phyloP scores from a whole-genome alignment of 139 green algal species.

The Auxenochlorella pyrenoidosa region DNA sequence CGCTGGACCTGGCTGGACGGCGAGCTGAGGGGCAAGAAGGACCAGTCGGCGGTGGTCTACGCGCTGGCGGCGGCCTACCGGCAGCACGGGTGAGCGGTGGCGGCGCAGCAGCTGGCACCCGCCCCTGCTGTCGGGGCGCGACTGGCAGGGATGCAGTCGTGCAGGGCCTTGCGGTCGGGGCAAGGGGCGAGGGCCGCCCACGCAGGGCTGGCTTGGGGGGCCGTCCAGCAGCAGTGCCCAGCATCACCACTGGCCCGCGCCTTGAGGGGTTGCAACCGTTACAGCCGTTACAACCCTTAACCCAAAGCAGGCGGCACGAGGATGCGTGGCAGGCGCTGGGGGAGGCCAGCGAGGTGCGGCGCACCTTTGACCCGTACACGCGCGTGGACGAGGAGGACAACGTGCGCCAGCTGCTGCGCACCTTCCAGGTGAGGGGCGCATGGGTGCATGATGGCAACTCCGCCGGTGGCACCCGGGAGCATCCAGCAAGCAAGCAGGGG shows the following conservation, averaged over 20 bases:
- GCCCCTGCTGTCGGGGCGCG: not conserved
- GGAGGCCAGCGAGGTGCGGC: constrained; percentile 24
- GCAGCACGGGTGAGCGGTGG: constrained; percentile 11
- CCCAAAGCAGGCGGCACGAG: constrained; percentile 22
- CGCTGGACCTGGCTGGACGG: constrained; percentile 46
- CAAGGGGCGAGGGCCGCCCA: no score
- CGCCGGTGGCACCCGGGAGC: no score
- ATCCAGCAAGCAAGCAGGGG: no score
- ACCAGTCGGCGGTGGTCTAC: constrained; percentile 66
- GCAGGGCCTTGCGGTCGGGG: no score
- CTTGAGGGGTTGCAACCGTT: no score
- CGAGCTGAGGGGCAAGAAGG: constrained; percentile 11
- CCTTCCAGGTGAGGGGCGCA: not conserved
- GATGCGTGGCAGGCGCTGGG: constrained; percentile 44
- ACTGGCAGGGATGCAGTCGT: not conserved
- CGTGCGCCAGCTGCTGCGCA: not conserved
- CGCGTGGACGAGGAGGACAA: not conserved
- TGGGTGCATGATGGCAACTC: no score
- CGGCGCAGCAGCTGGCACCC: not conserved
- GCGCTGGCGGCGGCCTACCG: constrained; percentile 49
- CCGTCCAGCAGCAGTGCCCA: no score
- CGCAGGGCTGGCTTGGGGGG: no score
- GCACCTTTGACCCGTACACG: constrained; percentile 4
- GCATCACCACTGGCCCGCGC: no score
- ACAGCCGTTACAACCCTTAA: no score